Percentiles rank a stretch among this genome's conserved stretches.
These are phyloP conservation scores for Fusarium keratoplasticum DNA, from an alignment of 2,329 filamentous ascomycete genomes.

Conservation along the genomic window DNA sequence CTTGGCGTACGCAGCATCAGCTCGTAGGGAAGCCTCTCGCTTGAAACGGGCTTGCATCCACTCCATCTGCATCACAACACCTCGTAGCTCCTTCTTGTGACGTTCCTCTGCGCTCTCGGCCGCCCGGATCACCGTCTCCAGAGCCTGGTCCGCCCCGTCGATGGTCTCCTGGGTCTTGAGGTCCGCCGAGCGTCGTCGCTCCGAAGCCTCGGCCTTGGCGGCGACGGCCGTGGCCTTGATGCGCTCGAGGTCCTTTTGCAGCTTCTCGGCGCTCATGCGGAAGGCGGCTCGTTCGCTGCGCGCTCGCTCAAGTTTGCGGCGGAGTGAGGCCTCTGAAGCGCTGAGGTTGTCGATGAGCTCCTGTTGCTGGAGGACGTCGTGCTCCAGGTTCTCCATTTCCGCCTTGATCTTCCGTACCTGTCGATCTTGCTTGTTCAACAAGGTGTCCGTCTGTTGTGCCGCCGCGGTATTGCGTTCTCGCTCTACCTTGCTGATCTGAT, in stretches of 20 bases:
- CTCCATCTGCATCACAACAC: constrained; percentile 88
- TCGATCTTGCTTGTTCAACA: constrained; percentile 62
- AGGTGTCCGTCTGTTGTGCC: constrained; percentile 51
- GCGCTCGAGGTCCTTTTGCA: constrained; percentile 62
- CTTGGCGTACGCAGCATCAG: constrained; percentile 88
- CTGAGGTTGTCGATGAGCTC: constrained; percentile 69
- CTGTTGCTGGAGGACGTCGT: constrained; percentile 77
- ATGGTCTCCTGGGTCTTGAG: constrained; percentile 46
- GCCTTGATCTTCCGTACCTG: constrained; percentile 73
- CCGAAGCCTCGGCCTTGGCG: constrained; percentile 30
- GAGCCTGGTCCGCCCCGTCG: constrained; percentile 61
- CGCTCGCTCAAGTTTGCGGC: constrained; percentile 75
- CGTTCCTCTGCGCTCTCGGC: constrained; percentile 73
- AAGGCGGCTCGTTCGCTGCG: constrained; percentile 73
- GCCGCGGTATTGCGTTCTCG: constrained; percentile 57
- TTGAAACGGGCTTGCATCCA: constrained; percentile 87
- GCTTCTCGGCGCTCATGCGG: constrained; percentile 65
- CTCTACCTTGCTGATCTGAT: constrained; percentile 63
- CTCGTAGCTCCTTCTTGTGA: constrained; percentile 81
- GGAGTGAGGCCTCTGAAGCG: constrained; percentile 69
- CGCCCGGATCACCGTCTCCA: constrained; percentile 69
- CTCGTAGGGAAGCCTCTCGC: constrained; percentile 83
- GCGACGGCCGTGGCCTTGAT: constrained; percentile 56
- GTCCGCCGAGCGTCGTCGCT: constrained; percentile 22
- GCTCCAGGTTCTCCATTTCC: constrained; percentile 76